A percentile compares a stretch with the other conserved stretches of the same genome.
phyloP scores from a whole-genome alignment of 2,329 filamentous ascomycete genomes.

The Fusarium sp. region DNA sequence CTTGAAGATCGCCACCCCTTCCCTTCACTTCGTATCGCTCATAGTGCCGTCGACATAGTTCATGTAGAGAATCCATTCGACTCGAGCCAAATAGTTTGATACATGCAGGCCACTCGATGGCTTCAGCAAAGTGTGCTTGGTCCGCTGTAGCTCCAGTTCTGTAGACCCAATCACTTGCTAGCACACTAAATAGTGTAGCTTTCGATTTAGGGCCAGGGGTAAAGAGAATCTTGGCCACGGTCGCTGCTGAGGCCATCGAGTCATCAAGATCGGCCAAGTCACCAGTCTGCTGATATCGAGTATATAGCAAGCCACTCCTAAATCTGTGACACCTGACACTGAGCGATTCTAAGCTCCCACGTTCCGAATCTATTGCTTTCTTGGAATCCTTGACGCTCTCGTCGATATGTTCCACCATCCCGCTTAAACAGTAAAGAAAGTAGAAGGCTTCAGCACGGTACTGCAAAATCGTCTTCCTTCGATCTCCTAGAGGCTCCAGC shows the following conservation, averaged over 20 bases:
- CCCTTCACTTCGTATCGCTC: not conserved
- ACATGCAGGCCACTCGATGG: not conserved
- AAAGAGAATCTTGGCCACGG: not conserved
- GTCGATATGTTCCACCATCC: not conserved
- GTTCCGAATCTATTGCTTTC: not conserved
- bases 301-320: not conserved
- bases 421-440: not conserved
- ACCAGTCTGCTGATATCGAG: not conserved
- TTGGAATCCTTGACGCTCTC: not conserved
- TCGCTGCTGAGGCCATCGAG: not conserved
- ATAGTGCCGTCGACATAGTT: not conserved
- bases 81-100: not conserved
- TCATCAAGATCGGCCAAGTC: not conserved
- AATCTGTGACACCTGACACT: not conserved
- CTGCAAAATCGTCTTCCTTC: not conserved
- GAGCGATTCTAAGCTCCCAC: not conserved
- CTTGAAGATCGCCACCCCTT: not conserved
- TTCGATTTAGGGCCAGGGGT: rapidly evolving
- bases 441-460: not conserved
- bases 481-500: rapidly evolving
- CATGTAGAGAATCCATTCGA: not conserved
- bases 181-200: not conserved
- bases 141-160: not conserved
- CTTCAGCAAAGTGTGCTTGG: not conserved
- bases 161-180: not conserved